A percentile compares a stretch with the other conserved stretches of the same genome.
phyloP scores from a whole-genome alignment of 306 rosid species.

The Casuarina equisetifolia region DNA sequence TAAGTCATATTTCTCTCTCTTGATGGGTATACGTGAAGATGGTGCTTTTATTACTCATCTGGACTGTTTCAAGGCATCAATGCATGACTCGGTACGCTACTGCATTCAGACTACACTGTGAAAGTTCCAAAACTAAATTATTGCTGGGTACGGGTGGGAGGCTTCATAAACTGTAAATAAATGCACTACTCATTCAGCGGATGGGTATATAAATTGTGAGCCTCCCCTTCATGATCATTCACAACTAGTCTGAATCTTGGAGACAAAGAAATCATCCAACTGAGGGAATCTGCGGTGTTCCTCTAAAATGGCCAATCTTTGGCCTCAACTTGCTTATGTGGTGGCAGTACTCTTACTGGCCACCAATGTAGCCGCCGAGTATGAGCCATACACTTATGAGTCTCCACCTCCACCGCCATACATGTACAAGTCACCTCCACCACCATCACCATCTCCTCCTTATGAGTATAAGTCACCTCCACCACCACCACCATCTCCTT shows the following conservation, averaged over 20 bases:
- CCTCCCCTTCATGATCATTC: conserved; percentile 1
- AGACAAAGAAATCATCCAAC: background rate
- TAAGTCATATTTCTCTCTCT: background rate
- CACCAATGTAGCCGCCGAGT: conserved; percentile 29
- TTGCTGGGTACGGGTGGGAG: conserved; percentile 15
- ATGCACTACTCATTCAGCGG: background rate
- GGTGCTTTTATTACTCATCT: background rate
- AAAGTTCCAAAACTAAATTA: background rate
- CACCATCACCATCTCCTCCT: background rate
- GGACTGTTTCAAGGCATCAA: conserved; percentile 1
- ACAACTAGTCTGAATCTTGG: conserved; percentile 2
- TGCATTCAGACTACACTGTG: conserved; percentile 1
- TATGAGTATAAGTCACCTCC: background rate
- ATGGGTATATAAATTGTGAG: conserved; percentile 25
- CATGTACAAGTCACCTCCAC: background rate
- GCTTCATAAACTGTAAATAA: conserved; percentile 11
- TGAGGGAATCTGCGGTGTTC: background rate
- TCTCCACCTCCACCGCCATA: conserved; percentile 11
- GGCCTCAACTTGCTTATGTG: conserved; percentile 28
- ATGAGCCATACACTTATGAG: conserved; percentile 21
- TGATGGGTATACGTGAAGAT: background rate
- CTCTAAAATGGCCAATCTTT: conserved; percentile 30
- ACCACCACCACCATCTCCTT: fast-evolving
- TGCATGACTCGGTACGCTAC: background rate
- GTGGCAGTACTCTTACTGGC: conserved; percentile 30